Percentiles rank a stretch among this genome's conserved stretches.
phyloP scores from a whole-genome alignment of 108 stramenopile genomes.

The Bacterosira constricta region DNA sequence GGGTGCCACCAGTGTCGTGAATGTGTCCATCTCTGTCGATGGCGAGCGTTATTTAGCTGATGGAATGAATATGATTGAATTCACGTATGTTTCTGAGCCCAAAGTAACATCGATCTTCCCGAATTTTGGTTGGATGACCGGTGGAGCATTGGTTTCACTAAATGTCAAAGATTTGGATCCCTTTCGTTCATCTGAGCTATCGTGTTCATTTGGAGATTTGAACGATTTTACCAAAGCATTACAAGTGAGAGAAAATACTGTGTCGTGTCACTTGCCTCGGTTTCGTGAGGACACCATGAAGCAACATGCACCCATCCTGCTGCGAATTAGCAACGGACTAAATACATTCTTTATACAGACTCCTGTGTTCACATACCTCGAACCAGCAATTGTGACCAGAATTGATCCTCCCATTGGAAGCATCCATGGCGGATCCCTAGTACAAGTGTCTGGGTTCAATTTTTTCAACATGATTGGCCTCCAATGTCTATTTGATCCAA shows the following conservation, averaged over 20 bases:
- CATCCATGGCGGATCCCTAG: slow-evolving; percentile 28
- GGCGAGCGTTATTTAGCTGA: slow-evolving; percentile 22
- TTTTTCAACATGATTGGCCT: slow-evolving; percentile 36
- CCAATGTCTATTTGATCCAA: slow-evolving; percentile 34
- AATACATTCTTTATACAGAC: slow-evolving; percentile 1
- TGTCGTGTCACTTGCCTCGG: slow-evolving; percentile 16
- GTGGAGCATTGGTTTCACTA: slow-evolving; percentile 15
- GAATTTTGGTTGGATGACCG: slow-evolving; percentile 33
- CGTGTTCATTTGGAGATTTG: slow-evolving; percentile 27
- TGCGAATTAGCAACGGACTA: slow-evolving; percentile 20
- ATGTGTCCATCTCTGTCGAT: slow-evolving; percentile 40
- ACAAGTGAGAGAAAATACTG: neutral
- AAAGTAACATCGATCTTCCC: slow-evolving; percentile 18
- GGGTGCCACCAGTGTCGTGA: neutral
- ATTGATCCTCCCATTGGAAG: slow-evolving; percentile 35
- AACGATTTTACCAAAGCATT: slow-evolving; percentile 7
- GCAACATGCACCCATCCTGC: slow-evolving; percentile 7
- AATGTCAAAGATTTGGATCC: slow-evolving; percentile 22
- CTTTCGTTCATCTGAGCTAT: slow-evolving; percentile 2
- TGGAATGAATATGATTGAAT: slow-evolving; percentile 4
- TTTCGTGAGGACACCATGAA: slow-evolving; percentile 8
- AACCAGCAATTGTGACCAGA: slow-evolving; percentile 33
- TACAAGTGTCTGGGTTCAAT: slow-evolving; percentile 26
- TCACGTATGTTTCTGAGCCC: slow-evolving; percentile 27
- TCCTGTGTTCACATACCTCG: slow-evolving; percentile 19